These are phyloP conservation scores for Pyrenochaeta sp. DNA, from an alignment of 2,329 filamentous ascomycete species.

Conservation along the genomic window DNA sequence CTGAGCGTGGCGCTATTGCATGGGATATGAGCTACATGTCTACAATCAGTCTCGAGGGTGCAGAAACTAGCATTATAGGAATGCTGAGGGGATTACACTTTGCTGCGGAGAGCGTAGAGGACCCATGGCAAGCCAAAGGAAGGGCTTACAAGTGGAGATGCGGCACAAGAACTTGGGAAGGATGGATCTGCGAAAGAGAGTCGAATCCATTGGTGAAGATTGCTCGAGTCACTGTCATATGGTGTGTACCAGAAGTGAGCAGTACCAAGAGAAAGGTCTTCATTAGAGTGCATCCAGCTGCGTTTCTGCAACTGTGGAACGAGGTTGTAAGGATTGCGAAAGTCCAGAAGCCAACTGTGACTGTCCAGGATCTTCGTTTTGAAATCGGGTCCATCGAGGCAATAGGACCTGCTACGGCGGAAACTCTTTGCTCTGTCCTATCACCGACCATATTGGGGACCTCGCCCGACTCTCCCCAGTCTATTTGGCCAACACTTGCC, in stretches of 20 bases:
- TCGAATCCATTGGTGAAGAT: conserved; percentile 64
- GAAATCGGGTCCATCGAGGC: conserved; percentile 78
- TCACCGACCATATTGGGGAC: conserved; percentile 52
- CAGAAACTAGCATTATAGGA: conserved; percentile 68
- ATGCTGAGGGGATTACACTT: conserved; percentile 68
- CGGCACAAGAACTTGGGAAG: conserved; percentile 66
- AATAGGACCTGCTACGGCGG: conserved; percentile 78
- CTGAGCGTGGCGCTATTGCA: conserved; percentile 77
- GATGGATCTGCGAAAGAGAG: conserved; percentile 67
- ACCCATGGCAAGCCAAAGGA: conserved; percentile 63
- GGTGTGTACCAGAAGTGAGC: conserved; percentile 61
- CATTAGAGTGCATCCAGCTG: conserved; percentile 82
- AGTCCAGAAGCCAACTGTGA: conserved; percentile 68
- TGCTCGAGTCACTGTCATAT: conserved; percentile 77
- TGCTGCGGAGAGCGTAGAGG: conserved; percentile 63
- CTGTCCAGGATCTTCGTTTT: conserved; percentile 74
- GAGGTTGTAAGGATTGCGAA: conserved; percentile 67
- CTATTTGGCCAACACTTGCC: conserved; percentile 40
- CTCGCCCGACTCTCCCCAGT: conserved; percentile 42
- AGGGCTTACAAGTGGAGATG: conserved; percentile 74
- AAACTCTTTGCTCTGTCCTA: conserved; percentile 76
- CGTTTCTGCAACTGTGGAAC: conserved; percentile 74
- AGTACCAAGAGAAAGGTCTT: conserved; percentile 64
- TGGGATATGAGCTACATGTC: conserved; percentile 97
- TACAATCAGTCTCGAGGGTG: conserved; percentile 80